Evolutionary conservation across 2,329 filamentous ascomycete genomes (phyloP).

Genomic region (Microdochium bolleyi): DNA sequence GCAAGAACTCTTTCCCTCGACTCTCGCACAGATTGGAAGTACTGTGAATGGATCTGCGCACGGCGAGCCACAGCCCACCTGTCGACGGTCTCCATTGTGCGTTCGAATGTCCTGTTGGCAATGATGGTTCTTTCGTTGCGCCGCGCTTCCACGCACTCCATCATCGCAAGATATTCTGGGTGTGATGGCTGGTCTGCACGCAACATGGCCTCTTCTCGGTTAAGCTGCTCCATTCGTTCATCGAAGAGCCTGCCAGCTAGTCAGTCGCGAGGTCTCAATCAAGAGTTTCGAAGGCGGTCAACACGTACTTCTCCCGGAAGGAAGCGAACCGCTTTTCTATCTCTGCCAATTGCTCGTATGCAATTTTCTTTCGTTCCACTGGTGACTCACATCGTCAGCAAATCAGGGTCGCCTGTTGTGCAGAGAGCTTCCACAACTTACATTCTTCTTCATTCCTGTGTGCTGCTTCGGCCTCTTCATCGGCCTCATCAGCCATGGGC

Average conservation of each 20-base stretch:
- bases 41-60: slow-evolving; percentile 82
- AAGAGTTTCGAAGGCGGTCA: neutral
- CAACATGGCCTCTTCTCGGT: slow-evolving; percentile 59
- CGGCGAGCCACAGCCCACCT: slow-evolving; percentile 72
- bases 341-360: slow-evolving; percentile 68
- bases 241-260: slow-evolving; percentile 63
- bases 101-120: slow-evolving; percentile 65
- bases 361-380: slow-evolving; percentile 74
- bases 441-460: slow-evolving; percentile 59
- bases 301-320: slow-evolving; percentile 66
- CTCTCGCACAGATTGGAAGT: slow-evolving; percentile 79
- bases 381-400: slow-evolving; percentile 20
- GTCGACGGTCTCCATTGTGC: slow-evolving; percentile 65
- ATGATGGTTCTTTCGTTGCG: slow-evolving; percentile 72
- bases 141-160: slow-evolving; percentile 76
- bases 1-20: slow-evolving; percentile 74
- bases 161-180: slow-evolving; percentile 84
- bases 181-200: slow-evolving; percentile 61
- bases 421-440: slow-evolving; percentile 25
- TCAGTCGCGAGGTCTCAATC: slow-evolving; percentile 10
- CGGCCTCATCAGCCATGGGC: slow-evolving; percentile 43
- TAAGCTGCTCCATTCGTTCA: slow-evolving; percentile 76
- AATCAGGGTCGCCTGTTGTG: neutral
- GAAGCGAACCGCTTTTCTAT: slow-evolving; percentile 86
- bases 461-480: slow-evolving; percentile 51